Percentiles rank a stretch among this genome's conserved stretches.
phyloP scores from a whole-genome alignment of 768 basidiomycete species.

The Psilocybe cubensis region DNA sequence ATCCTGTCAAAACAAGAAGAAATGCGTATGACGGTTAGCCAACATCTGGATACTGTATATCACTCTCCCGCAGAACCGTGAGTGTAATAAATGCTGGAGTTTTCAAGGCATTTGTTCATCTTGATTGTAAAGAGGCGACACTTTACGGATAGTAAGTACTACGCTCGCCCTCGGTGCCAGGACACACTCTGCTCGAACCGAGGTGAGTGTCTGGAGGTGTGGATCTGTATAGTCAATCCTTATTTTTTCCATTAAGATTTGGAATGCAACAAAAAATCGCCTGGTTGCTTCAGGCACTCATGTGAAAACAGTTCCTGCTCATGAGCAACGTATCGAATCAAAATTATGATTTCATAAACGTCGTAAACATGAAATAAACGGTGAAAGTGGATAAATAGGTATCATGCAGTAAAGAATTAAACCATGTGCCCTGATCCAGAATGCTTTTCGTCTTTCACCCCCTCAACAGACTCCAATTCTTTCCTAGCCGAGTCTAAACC shows the following conservation, averaged over 20 bases:
- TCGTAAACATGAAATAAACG: background rate
- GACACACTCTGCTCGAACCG: constrained; percentile 49
- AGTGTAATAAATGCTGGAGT: constrained; percentile 14
- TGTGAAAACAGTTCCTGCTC: constrained; percentile 56
- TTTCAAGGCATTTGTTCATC: background rate
- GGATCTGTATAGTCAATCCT: background rate
- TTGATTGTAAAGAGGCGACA: constrained; percentile 43
- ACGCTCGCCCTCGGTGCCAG: constrained; percentile 54
- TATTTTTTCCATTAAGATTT: constrained; percentile 41
- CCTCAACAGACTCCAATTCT: background rate
- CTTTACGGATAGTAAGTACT: constrained; percentile 52
- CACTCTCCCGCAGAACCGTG: constrained; percentile 61
- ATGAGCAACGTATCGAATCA: background rate
- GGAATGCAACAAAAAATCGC: constrained; percentile 54
- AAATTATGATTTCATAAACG: background rate
- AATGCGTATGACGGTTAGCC: constrained; percentile 43
- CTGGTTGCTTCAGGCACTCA: constrained; percentile 59
- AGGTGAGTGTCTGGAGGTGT: constrained; percentile 46
- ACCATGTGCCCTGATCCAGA: background rate
- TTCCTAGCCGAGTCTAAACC: constrained; percentile 4
- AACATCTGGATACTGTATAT: constrained; percentile 54
- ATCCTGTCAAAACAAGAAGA: constrained; percentile 21
- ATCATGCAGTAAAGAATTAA: background rate
- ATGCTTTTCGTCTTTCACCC: background rate
- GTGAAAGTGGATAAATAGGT: too few species aligned